Percentiles rank a stretch among this genome's conserved stretches.
Evolutionary conservation across 805 yeast genomes (phyloP).

Genomic region (Cyberlindnera mississippiensis): DNA sequence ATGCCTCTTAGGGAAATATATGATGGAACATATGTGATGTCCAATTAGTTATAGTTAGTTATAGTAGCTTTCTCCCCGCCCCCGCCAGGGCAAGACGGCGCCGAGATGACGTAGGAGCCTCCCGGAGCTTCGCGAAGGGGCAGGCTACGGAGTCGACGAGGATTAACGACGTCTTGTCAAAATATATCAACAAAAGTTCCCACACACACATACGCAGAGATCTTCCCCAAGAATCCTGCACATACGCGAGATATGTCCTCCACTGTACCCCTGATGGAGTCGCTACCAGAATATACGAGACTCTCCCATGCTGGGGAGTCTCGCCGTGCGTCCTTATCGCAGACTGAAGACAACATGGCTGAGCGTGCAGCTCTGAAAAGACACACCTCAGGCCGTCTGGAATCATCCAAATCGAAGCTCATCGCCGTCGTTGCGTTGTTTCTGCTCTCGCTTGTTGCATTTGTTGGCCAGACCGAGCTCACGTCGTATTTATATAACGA

Average conservation of each 20-base stretch:
- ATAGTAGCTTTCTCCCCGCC: too few species aligned
- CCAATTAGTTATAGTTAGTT: too few species aligned
- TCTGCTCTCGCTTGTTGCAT: slow-evolving; percentile 47
- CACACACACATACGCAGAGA: too few species aligned
- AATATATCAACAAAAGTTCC: too few species aligned
- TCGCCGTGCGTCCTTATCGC: slow-evolving; percentile 9
- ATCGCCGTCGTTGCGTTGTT: slow-evolving; percentile 33
- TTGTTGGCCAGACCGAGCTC: slow-evolving; percentile 77
- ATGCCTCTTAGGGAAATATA: too few species aligned
- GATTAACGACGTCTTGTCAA: too few species aligned
- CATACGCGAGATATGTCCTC: not conserved
- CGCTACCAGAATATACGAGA: slow-evolving; percentile 7
- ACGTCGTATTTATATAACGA: slow-evolving; percentile 63
- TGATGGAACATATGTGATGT: too few species aligned
- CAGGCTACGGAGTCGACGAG: too few species aligned
- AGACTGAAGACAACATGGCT: not conserved
- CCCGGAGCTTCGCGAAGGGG: too few species aligned
- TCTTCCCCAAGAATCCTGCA: too few species aligned
- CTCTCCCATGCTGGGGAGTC: slow-evolving; percentile 10
- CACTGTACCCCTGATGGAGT: slow-evolving; percentile 4
- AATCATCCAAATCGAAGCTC: slow-evolving; percentile 16
- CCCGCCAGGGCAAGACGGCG: too few species aligned
- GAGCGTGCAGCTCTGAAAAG: not conserved
- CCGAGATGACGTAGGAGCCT: too few species aligned
- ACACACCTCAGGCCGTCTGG: slow-evolving; percentile 11